Percentiles rank a stretch among this genome's conserved stretches.
Evolutionary conservation across 805 yeast species (phyloP).

Genomic region (Candida maris): DNA sequence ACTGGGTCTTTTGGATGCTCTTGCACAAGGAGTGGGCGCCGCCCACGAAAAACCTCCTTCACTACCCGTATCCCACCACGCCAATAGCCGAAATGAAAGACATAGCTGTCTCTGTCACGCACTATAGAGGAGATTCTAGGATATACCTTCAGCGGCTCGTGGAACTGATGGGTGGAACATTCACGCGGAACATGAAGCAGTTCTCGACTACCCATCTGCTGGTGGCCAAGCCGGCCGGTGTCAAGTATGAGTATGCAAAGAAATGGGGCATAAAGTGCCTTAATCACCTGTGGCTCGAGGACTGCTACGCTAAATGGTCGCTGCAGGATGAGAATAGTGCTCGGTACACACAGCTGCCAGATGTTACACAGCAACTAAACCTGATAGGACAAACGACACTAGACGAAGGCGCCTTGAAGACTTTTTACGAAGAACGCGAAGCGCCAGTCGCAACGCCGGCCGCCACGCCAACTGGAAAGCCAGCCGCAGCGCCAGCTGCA

Average conservation of each 20-base stretch:
- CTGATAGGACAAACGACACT: slow-evolving; percentile 49
- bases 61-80: slow-evolving; percentile 59
- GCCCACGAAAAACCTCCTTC: slow-evolving; percentile 54
- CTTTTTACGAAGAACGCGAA: slow-evolving; percentile 33
- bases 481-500: no score
- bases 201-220: slow-evolving; percentile 68
- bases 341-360: slow-evolving; percentile 44
- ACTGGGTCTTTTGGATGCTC: slow-evolving; percentile 73
- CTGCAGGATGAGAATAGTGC: slow-evolving; percentile 42
- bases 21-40: slow-evolving; percentile 50
- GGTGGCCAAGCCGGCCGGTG: slow-evolving; percentile 64
- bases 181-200: slow-evolving; percentile 59
- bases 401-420: slow-evolving; percentile 37
- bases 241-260: slow-evolving; percentile 69
- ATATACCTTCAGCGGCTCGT: slow-evolving; percentile 63
- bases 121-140: slow-evolving; percentile 83
- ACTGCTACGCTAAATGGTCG: slow-evolving; percentile 63
- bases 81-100: slow-evolving; percentile 53
- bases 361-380: slow-evolving; percentile 32
- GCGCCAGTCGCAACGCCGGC: slow-evolving; percentile 7
- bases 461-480: slow-evolving; percentile 7
- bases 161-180: slow-evolving; percentile 68
- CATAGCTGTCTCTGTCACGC: slow-evolving; percentile 64
- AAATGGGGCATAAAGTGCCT: slow-evolving; percentile 66
- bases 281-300: slow-evolving; percentile 88